Evolutionary conservation across 164 flowering plant genomes (phyloP).

Genomic region (Magnolia kwangsiensis): DNA sequence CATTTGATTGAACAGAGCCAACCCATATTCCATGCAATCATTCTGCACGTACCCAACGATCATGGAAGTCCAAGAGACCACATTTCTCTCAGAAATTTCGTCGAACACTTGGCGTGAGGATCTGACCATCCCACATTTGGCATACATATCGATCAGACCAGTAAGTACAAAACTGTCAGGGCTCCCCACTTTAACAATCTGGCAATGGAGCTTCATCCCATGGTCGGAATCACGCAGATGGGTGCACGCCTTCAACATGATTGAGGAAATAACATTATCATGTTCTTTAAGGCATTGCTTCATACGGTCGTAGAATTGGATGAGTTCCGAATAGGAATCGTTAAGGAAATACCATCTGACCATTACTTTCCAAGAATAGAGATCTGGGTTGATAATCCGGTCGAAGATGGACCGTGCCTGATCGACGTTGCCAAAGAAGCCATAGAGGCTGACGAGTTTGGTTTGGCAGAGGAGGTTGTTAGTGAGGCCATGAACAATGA

Average conservation of each 20-base stretch:
- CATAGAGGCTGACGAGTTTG: slow-evolving; percentile 58
- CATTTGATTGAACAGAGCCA: slow-evolving; percentile 66
- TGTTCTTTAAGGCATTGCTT: slow-evolving; percentile 26
- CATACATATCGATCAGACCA: slow-evolving; percentile 64
- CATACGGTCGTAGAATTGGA: slow-evolving; percentile 42
- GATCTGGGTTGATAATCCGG: slow-evolving; percentile 47
- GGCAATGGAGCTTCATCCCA: slow-evolving; percentile 61
- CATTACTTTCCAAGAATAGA: slow-evolving; percentile 66
- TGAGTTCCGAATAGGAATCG: slow-evolving; percentile 33
- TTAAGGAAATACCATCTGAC: slow-evolving; percentile 59
- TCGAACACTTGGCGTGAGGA: slow-evolving; percentile 43
- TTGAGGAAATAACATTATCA: slow-evolving; percentile 56
- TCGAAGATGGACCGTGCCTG: slow-evolving; percentile 58
- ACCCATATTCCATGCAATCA: slow-evolving; percentile 46
- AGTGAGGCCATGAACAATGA: slow-evolving; percentile 44
- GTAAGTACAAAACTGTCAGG: slow-evolving; percentile 61
- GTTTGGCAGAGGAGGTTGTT: slow-evolving; percentile 36
- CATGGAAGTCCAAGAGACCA: slow-evolving; percentile 76
- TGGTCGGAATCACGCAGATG: slow-evolving; percentile 40
- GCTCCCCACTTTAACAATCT: slow-evolving; percentile 44
- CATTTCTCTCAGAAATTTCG: slow-evolving; percentile 43
- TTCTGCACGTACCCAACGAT: slow-evolving; percentile 66
- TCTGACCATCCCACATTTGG: slow-evolving; percentile 49
- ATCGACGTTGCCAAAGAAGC: slow-evolving; percentile 37
- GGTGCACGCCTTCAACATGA: slow-evolving; percentile 64